These are phyloP conservation scores for Solanum arcanum DNA, from an alignment of 257 asterid genomes.

Conservation along the genomic window DNA sequence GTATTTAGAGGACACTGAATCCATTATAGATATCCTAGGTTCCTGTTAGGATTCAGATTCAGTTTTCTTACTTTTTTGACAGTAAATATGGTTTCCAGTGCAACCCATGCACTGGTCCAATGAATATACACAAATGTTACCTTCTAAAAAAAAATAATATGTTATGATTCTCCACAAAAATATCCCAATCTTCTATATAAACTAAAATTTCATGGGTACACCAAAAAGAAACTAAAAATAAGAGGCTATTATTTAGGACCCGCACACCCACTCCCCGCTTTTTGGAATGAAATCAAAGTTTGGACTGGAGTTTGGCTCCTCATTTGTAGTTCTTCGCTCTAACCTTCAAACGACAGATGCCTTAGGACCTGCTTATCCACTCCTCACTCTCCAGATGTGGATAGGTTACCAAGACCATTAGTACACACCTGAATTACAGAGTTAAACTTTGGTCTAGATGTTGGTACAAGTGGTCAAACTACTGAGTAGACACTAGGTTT, in stretches of 20 bases:
- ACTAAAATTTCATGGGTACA: not conserved
- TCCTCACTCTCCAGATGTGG: not conserved
- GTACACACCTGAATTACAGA: not conserved
- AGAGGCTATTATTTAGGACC: not conserved
- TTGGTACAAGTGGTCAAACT: not conserved
- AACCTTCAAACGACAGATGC: not conserved
- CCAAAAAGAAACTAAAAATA: not conserved
- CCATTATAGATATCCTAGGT: not conserved
- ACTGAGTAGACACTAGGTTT: not conserved
- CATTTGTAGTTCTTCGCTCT: not conserved
- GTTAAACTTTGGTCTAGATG: not conserved
- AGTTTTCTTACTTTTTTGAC: not conserved
- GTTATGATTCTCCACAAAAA: not conserved
- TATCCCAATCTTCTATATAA: not conserved
- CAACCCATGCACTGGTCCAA: not conserved
- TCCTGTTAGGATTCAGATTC: not conserved
- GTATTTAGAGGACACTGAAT: not conserved
- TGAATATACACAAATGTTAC: not conserved
- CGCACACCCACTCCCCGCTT: not conserved
- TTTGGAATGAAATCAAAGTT: not conserved
- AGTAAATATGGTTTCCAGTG: not conserved
- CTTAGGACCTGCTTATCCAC: not conserved
- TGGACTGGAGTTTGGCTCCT: not conserved
- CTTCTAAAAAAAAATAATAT: not conserved
- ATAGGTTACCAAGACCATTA: not conserved